These are phyloP conservation scores for Phoenix dactylifera DNA, from an alignment of 176 grass and related monocot genomes.

Conservation along the genomic window DNA sequence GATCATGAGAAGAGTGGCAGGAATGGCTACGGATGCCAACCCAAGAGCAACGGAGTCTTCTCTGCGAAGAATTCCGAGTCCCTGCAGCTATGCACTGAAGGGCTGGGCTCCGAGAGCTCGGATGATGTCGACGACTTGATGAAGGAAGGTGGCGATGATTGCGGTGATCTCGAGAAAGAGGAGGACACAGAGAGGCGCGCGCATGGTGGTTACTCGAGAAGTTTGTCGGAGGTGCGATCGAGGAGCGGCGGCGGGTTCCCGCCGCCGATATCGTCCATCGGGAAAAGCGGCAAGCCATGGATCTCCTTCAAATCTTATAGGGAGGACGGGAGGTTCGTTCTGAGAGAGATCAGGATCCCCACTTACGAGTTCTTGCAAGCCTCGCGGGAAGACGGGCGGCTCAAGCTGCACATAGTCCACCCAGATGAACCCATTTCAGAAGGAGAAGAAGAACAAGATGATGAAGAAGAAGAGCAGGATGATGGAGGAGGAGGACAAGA, in stretches of 20 bases:
- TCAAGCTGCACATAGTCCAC: conserved; percentile 49
- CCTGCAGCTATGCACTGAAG: conserved; percentile 67
- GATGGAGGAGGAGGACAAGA: neutral
- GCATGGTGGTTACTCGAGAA: neutral
- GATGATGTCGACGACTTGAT: conserved; percentile 58
- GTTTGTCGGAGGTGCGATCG: neutral
- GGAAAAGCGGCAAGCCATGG: conserved; percentile 43
- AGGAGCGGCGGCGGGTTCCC: conserved; percentile 30
- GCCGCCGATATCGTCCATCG: conserved; percentile 62
- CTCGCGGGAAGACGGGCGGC: conserved; percentile 48
- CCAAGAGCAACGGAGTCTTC: conserved; percentile 44
- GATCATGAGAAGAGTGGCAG: neutral
- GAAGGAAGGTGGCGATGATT: conserved; percentile 28
- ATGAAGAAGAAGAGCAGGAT: too few relatives aligned
- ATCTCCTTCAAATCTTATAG: conserved; percentile 54
- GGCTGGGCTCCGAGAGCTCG: conserved; percentile 74
- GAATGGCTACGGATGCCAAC: neutral
- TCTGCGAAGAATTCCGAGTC: conserved; percentile 37
- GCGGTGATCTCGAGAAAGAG: neutral
- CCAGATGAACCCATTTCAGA: conserved; percentile 1
- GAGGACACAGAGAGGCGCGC: neutral
- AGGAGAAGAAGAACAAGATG: neutral
- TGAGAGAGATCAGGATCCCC: conserved; percentile 57
- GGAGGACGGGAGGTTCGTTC: conserved; percentile 52
- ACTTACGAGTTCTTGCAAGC: conserved; percentile 54